phyloP scores from a whole-genome alignment of 345 rosid genomes.

The Eucalyptus pauciflora region DNA sequence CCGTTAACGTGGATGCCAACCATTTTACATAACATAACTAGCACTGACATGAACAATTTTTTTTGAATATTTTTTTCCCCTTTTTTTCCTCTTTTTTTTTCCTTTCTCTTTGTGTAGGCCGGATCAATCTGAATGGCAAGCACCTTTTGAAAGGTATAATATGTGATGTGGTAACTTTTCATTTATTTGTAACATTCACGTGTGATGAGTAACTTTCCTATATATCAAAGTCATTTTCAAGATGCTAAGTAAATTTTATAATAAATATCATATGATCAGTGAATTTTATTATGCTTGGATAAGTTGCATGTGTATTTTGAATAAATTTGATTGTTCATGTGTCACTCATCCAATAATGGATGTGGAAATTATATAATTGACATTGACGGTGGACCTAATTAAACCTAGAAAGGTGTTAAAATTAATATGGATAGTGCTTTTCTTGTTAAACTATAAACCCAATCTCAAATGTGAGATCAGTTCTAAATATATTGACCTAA shows the following conservation, averaged over 20 bases:
- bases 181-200: neutral
- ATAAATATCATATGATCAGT: fast-evolving
- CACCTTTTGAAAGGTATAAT: neutral
- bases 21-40: fast-evolving
- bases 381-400: neutral
- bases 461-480: neutral
- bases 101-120: neutral
- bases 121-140: neutral
- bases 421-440: neutral
- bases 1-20: fast-evolving
- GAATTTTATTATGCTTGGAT: neutral
- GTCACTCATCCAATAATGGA: neutral
- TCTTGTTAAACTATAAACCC: neutral
- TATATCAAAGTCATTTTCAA: neutral
- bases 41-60: fast-evolving
- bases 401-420: neutral
- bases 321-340: neutral
- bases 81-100: too few species aligned
- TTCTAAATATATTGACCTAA: neutral
- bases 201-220: neutral
- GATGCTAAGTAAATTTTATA: neutral
- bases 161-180: neutral
- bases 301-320: neutral
- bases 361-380: neutral
- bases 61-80: too few species aligned